Evolutionary conservation across 805 yeast genomes (phyloP).

Genomic region (Cyberlindnera galapagoensis): DNA sequence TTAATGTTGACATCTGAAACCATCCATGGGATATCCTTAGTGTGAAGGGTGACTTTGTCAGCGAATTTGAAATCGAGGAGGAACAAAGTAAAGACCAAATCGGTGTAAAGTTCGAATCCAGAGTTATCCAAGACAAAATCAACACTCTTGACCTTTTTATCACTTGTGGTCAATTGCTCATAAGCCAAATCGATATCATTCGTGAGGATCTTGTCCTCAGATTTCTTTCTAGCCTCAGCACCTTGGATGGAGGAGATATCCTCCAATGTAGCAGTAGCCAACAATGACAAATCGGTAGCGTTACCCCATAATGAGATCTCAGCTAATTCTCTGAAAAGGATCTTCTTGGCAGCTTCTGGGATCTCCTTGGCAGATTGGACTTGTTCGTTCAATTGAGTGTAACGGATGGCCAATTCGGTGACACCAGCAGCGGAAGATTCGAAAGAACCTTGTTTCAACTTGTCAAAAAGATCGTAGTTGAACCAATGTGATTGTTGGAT

Average conservation of each 20-base stretch:
- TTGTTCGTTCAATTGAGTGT: conserved; percentile 34
- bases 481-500: conserved; percentile 32
- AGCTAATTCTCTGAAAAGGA: conserved; percentile 73
- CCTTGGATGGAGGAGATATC: conserved; percentile 92
- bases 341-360: conserved; percentile 37
- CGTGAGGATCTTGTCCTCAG: conserved; percentile 68
- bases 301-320: conserved; percentile 97
- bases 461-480: conserved; percentile 66
- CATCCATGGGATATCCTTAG: conserved; percentile 94
- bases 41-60: conserved; percentile 66
- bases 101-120: conserved; percentile 94
- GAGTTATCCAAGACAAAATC: conserved; percentile 89
- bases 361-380: conserved; percentile 10
- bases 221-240: conserved; percentile 73
- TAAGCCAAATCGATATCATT: conserved; percentile 74
- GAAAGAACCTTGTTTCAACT: conserved; percentile 69
- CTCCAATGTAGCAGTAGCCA: conserved; percentile 83
- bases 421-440: conserved; percentile 71
- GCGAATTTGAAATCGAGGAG: conserved; percentile 66
- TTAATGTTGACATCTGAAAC: conserved; percentile 90
- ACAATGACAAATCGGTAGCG: conserved; percentile 87
- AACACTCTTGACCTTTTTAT: conserved; percentile 33
- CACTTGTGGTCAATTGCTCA: conserved; percentile 33
- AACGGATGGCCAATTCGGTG: conserved; percentile 68
- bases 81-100: conserved; percentile 58